These are phyloP conservation scores for Hygrophoropsis aurantiaca DNA, from an alignment of 768 basidiomycete genomes.

Conservation along the genomic window DNA sequence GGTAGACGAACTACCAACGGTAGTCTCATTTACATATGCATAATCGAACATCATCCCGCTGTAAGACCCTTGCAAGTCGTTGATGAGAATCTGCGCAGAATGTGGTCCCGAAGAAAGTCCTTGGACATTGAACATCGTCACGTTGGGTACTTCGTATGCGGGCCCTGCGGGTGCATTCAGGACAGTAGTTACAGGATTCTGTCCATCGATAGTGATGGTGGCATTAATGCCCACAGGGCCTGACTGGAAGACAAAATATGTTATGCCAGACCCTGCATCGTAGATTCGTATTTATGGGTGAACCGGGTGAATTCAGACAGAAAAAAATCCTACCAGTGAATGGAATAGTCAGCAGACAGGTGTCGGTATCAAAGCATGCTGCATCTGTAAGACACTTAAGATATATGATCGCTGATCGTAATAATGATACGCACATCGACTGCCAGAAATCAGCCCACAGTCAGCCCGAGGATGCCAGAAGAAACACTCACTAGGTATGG, in stretches of 20 bases:
- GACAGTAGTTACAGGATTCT: slow-evolving; percentile 11
- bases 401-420: neutral
- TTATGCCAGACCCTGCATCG: slow-evolving; percentile 18
- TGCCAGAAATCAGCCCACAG: slow-evolving; percentile 5
- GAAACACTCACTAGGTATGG: slow-evolving; percentile 19
- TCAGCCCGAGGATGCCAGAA: neutral
- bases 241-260: slow-evolving; percentile 21
- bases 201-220: slow-evolving; percentile 16
- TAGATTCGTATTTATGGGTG: neutral
- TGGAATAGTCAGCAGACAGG: slow-evolving; percentile 17
- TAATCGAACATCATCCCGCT: slow-evolving; percentile 26
- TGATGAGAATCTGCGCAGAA: slow-evolving; percentile 11
- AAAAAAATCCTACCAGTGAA: slow-evolving; percentile 18
- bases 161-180: slow-evolving; percentile 17
- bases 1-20: slow-evolving; percentile 8
- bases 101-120: slow-evolving; percentile 15
- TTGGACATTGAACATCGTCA: slow-evolving; percentile 24
- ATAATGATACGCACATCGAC: slow-evolving; percentile 14
- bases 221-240: slow-evolving; percentile 24
- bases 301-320: neutral
- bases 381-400: slow-evolving; percentile 13
- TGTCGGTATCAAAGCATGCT: slow-evolving; percentile 16
- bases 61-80: slow-evolving; percentile 20
- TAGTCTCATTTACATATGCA: slow-evolving; percentile 17
- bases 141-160: slow-evolving; percentile 17